Evolutionary conservation across 768 basidiomycete genomes (phyloP).

Genomic region (Cubamyces lactineus): DNA sequence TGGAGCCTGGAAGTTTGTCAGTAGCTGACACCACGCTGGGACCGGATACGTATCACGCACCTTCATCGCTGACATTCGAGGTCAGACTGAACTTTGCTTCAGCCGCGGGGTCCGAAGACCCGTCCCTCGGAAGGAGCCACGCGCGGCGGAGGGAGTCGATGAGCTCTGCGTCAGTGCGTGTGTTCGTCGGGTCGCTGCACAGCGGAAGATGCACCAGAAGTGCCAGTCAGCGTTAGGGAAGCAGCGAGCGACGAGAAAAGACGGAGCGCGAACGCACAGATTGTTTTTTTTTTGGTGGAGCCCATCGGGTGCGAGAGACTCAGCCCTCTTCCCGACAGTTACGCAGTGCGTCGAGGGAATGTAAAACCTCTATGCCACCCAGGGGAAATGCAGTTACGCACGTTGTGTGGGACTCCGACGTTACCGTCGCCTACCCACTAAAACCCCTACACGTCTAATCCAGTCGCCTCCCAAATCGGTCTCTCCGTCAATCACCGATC

Average conservation of each 20-base stretch:
- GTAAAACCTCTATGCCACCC: no score
- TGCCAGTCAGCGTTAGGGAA: conserved; percentile 24
- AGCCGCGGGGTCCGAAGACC: conserved; percentile 45
- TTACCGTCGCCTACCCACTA: no score
- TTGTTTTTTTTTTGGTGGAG: no score
- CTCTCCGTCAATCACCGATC: no score
- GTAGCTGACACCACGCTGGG: not conserved
- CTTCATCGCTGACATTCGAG: conserved; percentile 64
- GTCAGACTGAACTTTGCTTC: conserved; percentile 74
- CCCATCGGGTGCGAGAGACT: no score
- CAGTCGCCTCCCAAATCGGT: no score
- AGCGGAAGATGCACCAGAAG: conserved; percentile 67
- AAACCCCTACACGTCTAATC: no score
- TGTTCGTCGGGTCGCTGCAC: conserved; percentile 60
- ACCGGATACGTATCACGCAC: conserved; percentile 32
- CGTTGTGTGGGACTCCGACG: no score
- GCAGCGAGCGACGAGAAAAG: conserved; percentile 36
- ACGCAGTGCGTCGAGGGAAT: no score
- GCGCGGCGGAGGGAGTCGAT: conserved; percentile 63
- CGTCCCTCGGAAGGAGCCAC: conserved; percentile 58
- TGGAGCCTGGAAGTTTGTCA: conserved; percentile 41
- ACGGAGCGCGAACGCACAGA: conserved; percentile 36
- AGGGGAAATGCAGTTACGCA: no score
- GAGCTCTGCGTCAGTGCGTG: conserved; percentile 50
- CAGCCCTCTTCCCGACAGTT: no score